These are phyloP conservation scores for Pseudocercospora vitis DNA, from an alignment of 2,329 filamentous ascomycete genomes.

Conservation along the genomic window DNA sequence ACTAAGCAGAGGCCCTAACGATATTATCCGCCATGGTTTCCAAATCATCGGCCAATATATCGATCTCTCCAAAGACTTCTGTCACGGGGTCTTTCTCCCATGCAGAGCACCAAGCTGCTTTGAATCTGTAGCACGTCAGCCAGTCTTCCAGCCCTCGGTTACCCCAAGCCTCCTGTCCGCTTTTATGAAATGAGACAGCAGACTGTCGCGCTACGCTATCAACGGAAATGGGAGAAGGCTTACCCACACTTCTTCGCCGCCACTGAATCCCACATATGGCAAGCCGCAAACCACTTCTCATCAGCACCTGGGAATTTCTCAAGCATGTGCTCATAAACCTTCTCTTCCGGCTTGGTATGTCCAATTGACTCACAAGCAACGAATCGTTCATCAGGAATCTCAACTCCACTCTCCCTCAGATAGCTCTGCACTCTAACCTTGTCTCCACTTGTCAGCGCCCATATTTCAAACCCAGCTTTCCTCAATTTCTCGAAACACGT, in stretches of 20 bases:
- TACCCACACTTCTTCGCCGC: conserved; percentile 50
- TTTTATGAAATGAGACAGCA: too few species aligned
- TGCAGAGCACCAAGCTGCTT: conserved; percentile 54
- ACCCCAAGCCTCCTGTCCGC: too few species aligned
- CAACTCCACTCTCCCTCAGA: conserved; percentile 48
- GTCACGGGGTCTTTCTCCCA: conserved; percentile 52
- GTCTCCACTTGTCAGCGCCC: conserved; percentile 57
- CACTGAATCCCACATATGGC: conserved; percentile 60
- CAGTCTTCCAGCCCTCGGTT: too few species aligned
- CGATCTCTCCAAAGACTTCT: conserved; percentile 47
- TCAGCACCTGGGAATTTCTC: conserved; percentile 40
- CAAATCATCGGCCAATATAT: conserved; percentile 5
- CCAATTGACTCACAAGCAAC: conserved; percentile 51
- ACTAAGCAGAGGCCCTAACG: not conserved
- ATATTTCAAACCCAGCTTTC: conserved; percentile 51
- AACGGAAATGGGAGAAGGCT: not conserved
- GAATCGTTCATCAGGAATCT: conserved; percentile 53
- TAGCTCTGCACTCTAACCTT: conserved; percentile 51
- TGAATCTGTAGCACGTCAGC: conserved; percentile 37
- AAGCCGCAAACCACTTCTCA: conserved; percentile 56
- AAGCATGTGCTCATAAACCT: conserved; percentile 48
- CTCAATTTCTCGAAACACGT: conserved; percentile 47
- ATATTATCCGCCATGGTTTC: conserved; percentile 7
- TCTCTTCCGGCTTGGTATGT: conserved; percentile 51
- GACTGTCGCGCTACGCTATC: too few species aligned